Conservation (phyloP, 2,329 filamentous ascomycete genomes). For the Domatiomyces catenatus region DNA sequence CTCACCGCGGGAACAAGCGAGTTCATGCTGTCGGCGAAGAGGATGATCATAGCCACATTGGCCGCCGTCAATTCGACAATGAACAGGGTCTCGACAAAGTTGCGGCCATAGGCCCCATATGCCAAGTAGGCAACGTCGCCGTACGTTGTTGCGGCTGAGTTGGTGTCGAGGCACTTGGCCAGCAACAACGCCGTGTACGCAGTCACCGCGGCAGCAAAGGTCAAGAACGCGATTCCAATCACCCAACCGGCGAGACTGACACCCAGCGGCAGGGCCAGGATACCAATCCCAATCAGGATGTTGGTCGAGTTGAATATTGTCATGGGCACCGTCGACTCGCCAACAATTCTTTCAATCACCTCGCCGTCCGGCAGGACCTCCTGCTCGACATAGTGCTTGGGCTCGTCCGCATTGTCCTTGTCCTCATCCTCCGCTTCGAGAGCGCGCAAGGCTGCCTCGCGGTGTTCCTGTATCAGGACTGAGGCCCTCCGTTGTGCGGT, state of each 20-base stretch:
- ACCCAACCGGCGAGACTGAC: constrained; percentile 81
- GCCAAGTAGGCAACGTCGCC: constrained; percentile 85
- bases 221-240: constrained; percentile 59
- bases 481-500: constrained; percentile 42
- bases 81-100: constrained; percentile 74
- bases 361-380: constrained; percentile 38
- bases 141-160: constrained; percentile 77
- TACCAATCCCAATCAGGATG: constrained; percentile 74
- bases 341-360: constrained; percentile 68
- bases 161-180: constrained; percentile 75
- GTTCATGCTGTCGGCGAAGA: constrained; percentile 84
- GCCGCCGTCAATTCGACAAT: constrained; percentile 74
- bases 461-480: constrained; percentile 37
- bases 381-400: constrained; percentile 10
- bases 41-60: constrained; percentile 73
- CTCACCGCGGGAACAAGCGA: constrained; percentile 58
- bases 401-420: not conserved
- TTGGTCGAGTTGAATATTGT: constrained; percentile 96
- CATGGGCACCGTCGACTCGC: constrained; percentile 88
- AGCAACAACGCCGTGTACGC: constrained; percentile 74
- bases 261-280: constrained; percentile 77
- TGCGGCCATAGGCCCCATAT: constrained; percentile 66
- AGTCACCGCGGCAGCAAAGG: constrained; percentile 60
- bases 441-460: constrained; percentile 28
- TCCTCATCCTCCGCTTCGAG: constrained; percentile 9